Evolutionary conservation across 306 rosid genomes (phyloP), one percentile per base, ranked within the genome.

Genomic region (Castanea sativa): DNA sequence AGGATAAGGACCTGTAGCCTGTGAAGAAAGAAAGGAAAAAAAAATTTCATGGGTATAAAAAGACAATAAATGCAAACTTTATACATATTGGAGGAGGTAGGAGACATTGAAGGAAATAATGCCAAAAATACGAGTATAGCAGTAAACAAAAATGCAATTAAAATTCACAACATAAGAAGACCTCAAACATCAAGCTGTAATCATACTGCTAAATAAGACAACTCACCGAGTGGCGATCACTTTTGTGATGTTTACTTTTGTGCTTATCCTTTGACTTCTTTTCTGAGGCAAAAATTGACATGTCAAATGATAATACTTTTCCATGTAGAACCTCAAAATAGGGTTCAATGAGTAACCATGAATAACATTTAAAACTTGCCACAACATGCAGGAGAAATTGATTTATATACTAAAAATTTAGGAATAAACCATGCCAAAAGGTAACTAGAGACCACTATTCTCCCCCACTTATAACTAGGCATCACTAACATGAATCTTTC

Each of bases 201-300:
- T 18, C 20, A 74, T 68, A 12, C 49, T 41, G 38, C 33, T 79
- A 67, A 18, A 71, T 53, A 73, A 80, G 85, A 83, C 1, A 69
- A 81, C 96, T 89, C 82, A 95, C 99, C 83, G 11, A 64, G 53
- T 20, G 81, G 53, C 12, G 78, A 81, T 77, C 91, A 33, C 85
- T 86, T 82, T 85, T 88, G 69, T 77, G 79, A 71, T 45, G 86
- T 76, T 91, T 92, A 69, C 82, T 85, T 80, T 77, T 90, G 91
- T 83, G 88, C 77, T 57, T 87, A 73, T 90, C 98, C 86, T 90
- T 95, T 27, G 81, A 81, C 83, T 86, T 91, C 91, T 88, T 95
- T 61, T 86, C 99, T 91, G 90, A 80, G 59, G 78, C 67, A 70
- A 73, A 20, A 74, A 86, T 49, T 38, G 78, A 51, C 23, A 57